Evolutionary conservation across 2,329 filamentous ascomycete species (phyloP).

Genomic region (Pseudofabraea citricarpa): DNA sequence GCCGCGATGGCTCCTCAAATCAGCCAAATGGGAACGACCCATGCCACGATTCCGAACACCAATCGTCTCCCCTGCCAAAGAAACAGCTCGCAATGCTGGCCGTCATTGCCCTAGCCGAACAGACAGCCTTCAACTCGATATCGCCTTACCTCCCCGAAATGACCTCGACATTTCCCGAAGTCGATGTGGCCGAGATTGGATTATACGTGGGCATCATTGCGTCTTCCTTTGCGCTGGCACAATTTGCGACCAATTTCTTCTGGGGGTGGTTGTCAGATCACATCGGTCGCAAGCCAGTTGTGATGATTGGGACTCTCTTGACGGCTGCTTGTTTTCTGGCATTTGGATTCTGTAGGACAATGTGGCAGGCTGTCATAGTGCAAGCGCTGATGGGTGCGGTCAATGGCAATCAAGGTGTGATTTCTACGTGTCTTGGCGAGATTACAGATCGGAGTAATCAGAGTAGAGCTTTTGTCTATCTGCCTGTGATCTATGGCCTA

Average conservation of each 20-base stretch:
- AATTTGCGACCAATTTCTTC: constrained; percentile 87
- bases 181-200: constrained; percentile 66
- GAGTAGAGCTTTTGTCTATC: constrained; percentile 85
- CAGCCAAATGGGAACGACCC: constrained; percentile 26
- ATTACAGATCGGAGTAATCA: constrained; percentile 95
- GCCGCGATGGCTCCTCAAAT: constrained; percentile 24
- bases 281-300: constrained; percentile 76
- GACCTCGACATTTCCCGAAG: constrained; percentile 79
- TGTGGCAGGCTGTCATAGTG: constrained; percentile 81
- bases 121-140: constrained; percentile 96
- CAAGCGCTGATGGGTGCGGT: constrained; percentile 88
- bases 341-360: constrained; percentile 80
- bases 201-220: constrained; percentile 88
- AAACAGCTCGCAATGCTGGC: constrained; percentile 81
- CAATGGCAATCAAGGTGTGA: constrained; percentile 92
- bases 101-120: constrained; percentile 84
- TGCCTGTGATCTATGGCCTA: constrained; percentile 93
- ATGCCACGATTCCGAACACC: constrained; percentile 26
- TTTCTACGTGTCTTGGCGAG: constrained; percentile 90
- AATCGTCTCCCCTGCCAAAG: constrained; percentile 67
- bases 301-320: constrained; percentile 75
- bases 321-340: constrained; percentile 76
- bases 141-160: constrained; percentile 92
- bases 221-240: constrained; percentile 85
- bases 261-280: constrained; percentile 83